Evolutionary conservation across 306 rosid species (phyloP).

Genomic region (Quercus cerris): DNA sequence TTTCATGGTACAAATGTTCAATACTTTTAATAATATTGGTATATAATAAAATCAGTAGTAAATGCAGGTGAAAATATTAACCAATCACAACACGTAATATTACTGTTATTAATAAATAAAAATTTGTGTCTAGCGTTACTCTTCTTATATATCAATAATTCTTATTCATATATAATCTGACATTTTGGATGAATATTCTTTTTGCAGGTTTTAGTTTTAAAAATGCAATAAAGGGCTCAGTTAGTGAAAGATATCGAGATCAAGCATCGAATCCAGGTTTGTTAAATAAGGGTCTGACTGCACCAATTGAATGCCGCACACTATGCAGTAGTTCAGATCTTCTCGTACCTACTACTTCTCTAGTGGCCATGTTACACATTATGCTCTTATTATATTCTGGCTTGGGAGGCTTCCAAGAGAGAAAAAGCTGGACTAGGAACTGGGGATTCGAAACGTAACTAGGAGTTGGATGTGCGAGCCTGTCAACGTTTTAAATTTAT

Average conservation of each 20-base stretch:
- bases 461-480: slow-evolving; percentile 33
- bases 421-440: slow-evolving; percentile 31
- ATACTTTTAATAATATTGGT: no score
- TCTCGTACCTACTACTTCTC: slow-evolving; percentile 34
- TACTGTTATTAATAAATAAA: no score
- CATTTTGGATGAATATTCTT: background rate
- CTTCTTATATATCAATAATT: background rate
- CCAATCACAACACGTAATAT: no score
- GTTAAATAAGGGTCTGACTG: slow-evolving; percentile 57
- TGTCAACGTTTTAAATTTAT: slow-evolving; percentile 26
- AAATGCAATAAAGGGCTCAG: slow-evolving; percentile 64
- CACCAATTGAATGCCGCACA: slow-evolving; percentile 21
- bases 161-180: background rate
- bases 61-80: no score
- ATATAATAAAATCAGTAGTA: no score
- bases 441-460: slow-evolving; percentile 32
- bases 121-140: no score
- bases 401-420: background rate
- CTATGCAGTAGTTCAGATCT: slow-evolving; percentile 33
- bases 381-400: slow-evolving; percentile 40
- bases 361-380: slow-evolving; percentile 51
- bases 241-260: slow-evolving; percentile 34
- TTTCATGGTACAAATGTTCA: no score
- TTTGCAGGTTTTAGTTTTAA: slow-evolving; percentile 66
- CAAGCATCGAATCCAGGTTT: slow-evolving; percentile 48